Evolutionary conservation across 2,329 filamentous ascomycete genomes (phyloP).

Genomic region (Fusarium sp.): DNA sequence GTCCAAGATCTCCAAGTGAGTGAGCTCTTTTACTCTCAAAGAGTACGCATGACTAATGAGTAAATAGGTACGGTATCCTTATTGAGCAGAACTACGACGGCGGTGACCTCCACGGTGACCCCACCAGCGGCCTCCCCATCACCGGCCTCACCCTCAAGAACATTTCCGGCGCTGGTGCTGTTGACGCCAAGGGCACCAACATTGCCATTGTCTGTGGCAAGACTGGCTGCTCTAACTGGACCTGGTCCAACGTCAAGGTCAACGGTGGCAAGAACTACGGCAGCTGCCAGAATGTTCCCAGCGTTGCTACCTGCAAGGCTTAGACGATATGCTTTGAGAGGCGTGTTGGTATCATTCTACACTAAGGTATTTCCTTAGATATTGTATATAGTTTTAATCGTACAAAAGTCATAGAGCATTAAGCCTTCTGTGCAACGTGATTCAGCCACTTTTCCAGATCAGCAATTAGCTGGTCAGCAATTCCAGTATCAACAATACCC

Average conservation of each 20-base stretch:
- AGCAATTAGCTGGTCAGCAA: neutral
- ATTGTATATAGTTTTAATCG: neutral
- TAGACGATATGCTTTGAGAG: neutral
- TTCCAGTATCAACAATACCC: neutral
- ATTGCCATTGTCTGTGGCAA: constrained; percentile 66
- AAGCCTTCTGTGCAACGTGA: neutral
- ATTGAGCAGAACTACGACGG: constrained; percentile 60
- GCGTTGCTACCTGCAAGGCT: constrained; percentile 30
- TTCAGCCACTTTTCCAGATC: neutral
- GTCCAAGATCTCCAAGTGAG: constrained; percentile 49
- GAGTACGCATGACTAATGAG: neutral
- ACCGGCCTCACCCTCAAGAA: constrained; percentile 56
- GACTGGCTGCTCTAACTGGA: constrained; percentile 58
- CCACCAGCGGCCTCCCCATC: constrained; percentile 60
- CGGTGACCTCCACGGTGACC: constrained; percentile 54
- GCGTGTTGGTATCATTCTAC: neutral
- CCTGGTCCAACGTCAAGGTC: constrained; percentile 60
- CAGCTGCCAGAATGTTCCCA: constrained; percentile 45
- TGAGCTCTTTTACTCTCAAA: neutral
- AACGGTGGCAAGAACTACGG: constrained; percentile 59
- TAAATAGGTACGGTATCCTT: constrained; percentile 46
- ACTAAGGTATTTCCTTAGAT: neutral
- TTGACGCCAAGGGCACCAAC: constrained; percentile 51
- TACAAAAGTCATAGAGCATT: neutral
- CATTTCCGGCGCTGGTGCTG: constrained; percentile 52